These are phyloP conservation scores for Sugiyamaella smithiae DNA, from an alignment of 805 yeast species.

Conservation along the genomic window DNA sequence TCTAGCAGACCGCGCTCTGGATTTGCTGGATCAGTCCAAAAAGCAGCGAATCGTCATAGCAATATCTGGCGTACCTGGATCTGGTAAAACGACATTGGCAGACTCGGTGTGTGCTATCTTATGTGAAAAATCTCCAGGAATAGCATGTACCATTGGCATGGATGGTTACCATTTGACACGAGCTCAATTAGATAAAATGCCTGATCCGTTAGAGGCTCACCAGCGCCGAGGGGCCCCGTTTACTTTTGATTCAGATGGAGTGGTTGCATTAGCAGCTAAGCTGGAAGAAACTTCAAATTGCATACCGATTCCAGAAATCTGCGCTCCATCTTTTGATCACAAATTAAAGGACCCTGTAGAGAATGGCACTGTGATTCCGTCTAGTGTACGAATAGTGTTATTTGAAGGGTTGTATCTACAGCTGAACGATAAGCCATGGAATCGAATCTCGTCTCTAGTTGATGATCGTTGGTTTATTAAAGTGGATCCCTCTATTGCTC, in stretches of 20 bases:
- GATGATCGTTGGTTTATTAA: conserved; percentile 46
- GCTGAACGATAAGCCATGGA: conserved; percentile 60
- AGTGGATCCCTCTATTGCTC: conserved; percentile 45
- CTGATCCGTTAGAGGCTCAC: conserved; percentile 56
- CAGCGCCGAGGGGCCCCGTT: conserved; percentile 78
- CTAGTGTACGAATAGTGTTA: conserved; percentile 53
- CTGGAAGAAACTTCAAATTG: conserved; percentile 25
- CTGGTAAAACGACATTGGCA: conserved; percentile 77
- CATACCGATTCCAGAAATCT: conserved; percentile 14
- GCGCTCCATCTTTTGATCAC: conserved; percentile 73
- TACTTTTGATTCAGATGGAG: conserved; percentile 68
- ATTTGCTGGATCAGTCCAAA: conserved; percentile 2
- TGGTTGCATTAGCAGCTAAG: conserved; percentile 36
- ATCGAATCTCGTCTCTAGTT: conserved; percentile 40
- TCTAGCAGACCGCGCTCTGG: conserved; percentile 15
- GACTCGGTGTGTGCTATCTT: conserved; percentile 42
- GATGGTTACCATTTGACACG: conserved; percentile 75
- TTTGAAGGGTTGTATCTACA: conserved; percentile 77
- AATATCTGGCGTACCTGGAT: conserved; percentile 78
- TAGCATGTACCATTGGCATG: conserved; percentile 52
- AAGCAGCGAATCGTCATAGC: conserved; percentile 50
- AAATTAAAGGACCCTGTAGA: conserved; percentile 61
- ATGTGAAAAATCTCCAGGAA: conserved; percentile 29
- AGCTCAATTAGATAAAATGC: conserved; percentile 44
- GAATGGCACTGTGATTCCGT: conserved; percentile 46